A percentile compares a stretch with the other conserved stretches of the same genome.
Evolutionary conservation across 108 stramenopile species (phyloP).

Genomic region (Cyclotella cryptica): DNA sequence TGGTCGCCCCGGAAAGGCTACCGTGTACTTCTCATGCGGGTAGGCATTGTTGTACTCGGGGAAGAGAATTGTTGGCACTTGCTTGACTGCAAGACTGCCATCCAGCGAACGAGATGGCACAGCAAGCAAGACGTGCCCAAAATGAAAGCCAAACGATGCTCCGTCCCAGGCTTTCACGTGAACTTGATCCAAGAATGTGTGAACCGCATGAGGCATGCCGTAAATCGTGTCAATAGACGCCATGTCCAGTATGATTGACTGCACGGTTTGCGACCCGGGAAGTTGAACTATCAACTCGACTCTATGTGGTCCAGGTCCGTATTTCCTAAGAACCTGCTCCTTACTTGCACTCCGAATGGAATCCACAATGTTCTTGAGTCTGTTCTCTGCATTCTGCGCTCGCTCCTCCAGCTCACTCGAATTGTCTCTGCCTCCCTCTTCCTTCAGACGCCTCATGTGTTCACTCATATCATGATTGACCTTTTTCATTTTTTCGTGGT

Average conservation of each 20-base stretch:
- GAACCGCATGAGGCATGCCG: constrained; percentile 75
- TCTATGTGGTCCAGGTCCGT: constrained; percentile 71
- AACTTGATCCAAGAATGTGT: constrained; percentile 79
- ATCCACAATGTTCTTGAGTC: constrained; percentile 7
- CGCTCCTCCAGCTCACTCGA: neutral
- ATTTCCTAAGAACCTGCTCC: constrained; percentile 25
- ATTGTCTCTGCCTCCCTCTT: constrained; percentile 3
- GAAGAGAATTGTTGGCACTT: constrained; percentile 58
- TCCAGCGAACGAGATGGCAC: constrained; percentile 34
- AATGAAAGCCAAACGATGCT: constrained; percentile 67
- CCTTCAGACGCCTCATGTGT: constrained; percentile 9
- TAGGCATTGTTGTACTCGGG: constrained; percentile 73
- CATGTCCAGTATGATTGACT: constrained; percentile 61
- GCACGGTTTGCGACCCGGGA: constrained; percentile 11
- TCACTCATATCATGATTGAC: constrained; percentile 15
- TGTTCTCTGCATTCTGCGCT: constrained; percentile 1
- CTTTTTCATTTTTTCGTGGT: constrained; percentile 28
- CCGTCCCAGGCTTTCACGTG: constrained; percentile 69
- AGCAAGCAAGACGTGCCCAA: constrained; percentile 73
- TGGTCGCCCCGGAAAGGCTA: constrained; percentile 79
- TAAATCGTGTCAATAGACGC: constrained; percentile 49
- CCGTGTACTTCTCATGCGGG: constrained; percentile 75
- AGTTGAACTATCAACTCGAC: constrained; percentile 57
- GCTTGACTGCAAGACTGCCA: neutral
- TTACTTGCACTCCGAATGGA: constrained; percentile 16